These are phyloP conservation scores for Ramaria sp. DNA, from an alignment of 768 basidiomycete species.

Conservation along the genomic window DNA sequence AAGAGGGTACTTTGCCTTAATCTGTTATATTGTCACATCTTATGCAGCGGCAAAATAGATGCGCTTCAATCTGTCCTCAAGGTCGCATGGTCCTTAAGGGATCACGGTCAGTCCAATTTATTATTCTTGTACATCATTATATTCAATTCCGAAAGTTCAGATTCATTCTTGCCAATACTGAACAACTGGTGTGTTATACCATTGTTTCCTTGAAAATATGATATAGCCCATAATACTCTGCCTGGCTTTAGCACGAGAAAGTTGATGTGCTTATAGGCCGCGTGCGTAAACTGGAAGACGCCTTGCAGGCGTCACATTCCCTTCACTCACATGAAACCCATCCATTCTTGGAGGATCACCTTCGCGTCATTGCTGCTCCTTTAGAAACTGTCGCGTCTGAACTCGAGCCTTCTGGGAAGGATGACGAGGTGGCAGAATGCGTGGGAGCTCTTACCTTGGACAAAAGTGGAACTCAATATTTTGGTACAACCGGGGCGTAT, in stretches of 20 bases:
- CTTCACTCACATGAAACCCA: conserved; percentile 38
- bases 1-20: neutral
- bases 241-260: conserved; percentile 37
- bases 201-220: neutral
- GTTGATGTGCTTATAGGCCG: conserved; percentile 48
- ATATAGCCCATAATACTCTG: neutral
- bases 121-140: neutral
- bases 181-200: conserved; percentile 8
- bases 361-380: conserved; percentile 57
- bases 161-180: conserved; percentile 14
- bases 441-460: conserved; percentile 41
- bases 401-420: conserved; percentile 22
- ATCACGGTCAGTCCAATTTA: neutral
- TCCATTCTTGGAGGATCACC: conserved; percentile 48
- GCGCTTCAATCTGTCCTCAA: conserved; percentile 7
- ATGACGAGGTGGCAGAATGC: conserved; percentile 33
- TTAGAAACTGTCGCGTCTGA: conserved; percentile 23
- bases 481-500: conserved; percentile 6
- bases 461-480: conserved; percentile 1
- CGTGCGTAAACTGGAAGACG: conserved; percentile 58
- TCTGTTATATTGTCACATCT: neutral
- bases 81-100: conserved; percentile 6
- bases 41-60: neutral
- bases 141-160: neutral
- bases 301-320: conserved; percentile 41